phyloP scores from a whole-genome alignment of 1,284 basidiomycete species.

The Trichosporon sp. region DNA sequence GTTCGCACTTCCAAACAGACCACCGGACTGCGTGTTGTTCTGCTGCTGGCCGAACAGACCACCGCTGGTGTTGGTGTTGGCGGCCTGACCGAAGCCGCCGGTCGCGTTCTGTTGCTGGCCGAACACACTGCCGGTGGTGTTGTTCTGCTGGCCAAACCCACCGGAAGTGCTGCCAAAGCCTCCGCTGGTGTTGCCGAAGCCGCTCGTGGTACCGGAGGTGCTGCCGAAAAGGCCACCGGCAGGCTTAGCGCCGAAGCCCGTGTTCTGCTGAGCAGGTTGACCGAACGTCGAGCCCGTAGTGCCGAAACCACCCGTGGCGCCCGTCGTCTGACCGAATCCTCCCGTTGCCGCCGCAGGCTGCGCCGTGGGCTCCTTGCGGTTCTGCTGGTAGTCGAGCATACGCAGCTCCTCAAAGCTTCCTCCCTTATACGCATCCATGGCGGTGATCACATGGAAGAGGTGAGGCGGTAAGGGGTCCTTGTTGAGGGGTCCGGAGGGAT shows the following conservation, averaged over 20 bases:
- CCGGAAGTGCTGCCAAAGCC: constrained; percentile 28
- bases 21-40: constrained; percentile 21
- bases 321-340: constrained; percentile 50
- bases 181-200: constrained; percentile 35
- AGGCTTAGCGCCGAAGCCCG: constrained; percentile 39
- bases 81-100: constrained; percentile 45
- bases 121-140: constrained; percentile 38
- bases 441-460: constrained; percentile 45
- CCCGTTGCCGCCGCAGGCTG: constrained; percentile 29
- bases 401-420: constrained; percentile 49
- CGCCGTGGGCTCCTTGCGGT: constrained; percentile 54
- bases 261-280: constrained; percentile 20
- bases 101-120: constrained; percentile 35
- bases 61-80: constrained; percentile 20
- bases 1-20: constrained; percentile 28
- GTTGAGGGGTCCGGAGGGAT: constrained; percentile 23
- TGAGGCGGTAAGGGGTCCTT: constrained; percentile 21
- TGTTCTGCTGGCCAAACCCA: constrained; percentile 40
- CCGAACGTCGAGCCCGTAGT: constrained; percentile 17
- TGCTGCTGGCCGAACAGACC: constrained; percentile 41
- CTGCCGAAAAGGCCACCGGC: constrained; percentile 5
- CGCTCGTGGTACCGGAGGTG: constrained; percentile 11
- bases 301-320: constrained; percentile 51
- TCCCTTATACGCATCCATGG: constrained; percentile 42
- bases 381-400: constrained; percentile 55